Percentiles rank a stretch among this genome's conserved stretches.
Conservation (phyloP, 352 stramenopile genomes). For the Globisporangium barbulae region DNA sequence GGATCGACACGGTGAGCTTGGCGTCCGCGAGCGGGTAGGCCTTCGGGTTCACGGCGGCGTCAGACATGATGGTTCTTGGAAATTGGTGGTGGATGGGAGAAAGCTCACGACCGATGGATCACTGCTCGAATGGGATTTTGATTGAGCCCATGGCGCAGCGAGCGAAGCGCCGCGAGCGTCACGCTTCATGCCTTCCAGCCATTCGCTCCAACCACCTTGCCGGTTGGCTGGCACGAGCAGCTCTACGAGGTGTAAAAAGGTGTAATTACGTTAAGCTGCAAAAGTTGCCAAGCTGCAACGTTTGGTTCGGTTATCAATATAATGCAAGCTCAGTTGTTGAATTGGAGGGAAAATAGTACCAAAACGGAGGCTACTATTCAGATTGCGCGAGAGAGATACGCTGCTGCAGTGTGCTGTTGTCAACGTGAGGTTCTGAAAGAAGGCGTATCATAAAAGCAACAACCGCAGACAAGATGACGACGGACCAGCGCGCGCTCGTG, state of each 20-base stretch:
- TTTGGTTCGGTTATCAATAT: too few relatives aligned
- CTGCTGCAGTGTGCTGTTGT: not conserved
- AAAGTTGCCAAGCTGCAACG: not conserved
- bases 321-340: not conserved
- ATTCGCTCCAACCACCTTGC: constrained; percentile 1
- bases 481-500: constrained; percentile 40
- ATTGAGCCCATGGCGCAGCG: constrained; percentile 11
- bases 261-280: constrained; percentile 1
- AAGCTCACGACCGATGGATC: constrained; percentile 90
- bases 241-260: constrained; percentile 23
- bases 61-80: constrained; percentile 44
- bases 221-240: constrained; percentile 2
- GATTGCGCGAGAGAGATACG: constrained; percentile 3
- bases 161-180: not conserved
- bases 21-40: constrained; percentile 97
- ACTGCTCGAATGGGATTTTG: constrained; percentile 59
- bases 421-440: constrained; percentile 8
- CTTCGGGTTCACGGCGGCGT: constrained; percentile 91
- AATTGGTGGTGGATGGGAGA: constrained; percentile 10
- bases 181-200: not conserved
- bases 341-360: not conserved
- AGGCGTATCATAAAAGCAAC: constrained; percentile 9
- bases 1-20: constrained; percentile 98
- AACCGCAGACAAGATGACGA: constrained; percentile 19
- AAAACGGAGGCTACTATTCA: constrained; percentile 5